Conservation (phyloP, 345 rosid genomes). For the Populus nigra region DNA sequence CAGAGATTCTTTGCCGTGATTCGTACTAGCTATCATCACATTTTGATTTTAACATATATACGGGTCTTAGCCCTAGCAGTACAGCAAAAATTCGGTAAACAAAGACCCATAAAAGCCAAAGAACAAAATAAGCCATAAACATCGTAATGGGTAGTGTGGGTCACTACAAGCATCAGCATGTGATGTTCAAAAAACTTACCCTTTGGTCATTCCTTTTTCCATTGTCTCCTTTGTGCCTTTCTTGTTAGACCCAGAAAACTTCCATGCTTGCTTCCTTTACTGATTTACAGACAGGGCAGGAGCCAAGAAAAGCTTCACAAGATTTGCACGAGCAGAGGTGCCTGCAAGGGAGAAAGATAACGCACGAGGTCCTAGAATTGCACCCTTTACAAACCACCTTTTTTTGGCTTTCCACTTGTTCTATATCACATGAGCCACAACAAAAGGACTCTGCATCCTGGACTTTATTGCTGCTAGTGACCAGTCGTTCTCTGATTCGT, state of each 20-base stretch:
- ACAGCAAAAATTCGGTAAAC: background rate
- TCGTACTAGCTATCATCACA: background rate
- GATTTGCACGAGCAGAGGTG: constrained; percentile 60
- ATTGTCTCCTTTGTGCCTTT: background rate
- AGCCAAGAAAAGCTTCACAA: constrained; percentile 45
- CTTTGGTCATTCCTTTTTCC: background rate
- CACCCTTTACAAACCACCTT: constrained; percentile 22
- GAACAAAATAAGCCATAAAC: background rate
- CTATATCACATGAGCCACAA: constrained; percentile 6
- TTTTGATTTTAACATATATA: background rate
- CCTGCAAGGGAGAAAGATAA: constrained; percentile 58
- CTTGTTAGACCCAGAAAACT: constrained; percentile 35
- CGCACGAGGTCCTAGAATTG: constrained; percentile 36
- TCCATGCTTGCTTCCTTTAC: constrained; percentile 54
- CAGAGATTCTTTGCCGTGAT: background rate
- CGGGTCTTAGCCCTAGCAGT: background rate
- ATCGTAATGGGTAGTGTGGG: background rate
- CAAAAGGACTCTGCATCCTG: constrained; percentile 21
- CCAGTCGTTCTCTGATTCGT: constrained; percentile 19
- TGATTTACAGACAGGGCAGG: constrained; percentile 55
- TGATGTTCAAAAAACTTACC: background rate
- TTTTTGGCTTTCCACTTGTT: background rate
- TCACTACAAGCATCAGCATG: background rate
- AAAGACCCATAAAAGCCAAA: background rate
- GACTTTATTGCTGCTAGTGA: background rate